These are phyloP conservation scores for Pleomassaria siparia DNA, from an alignment of 2,329 filamentous ascomycete species.

Conservation along the genomic window DNA sequence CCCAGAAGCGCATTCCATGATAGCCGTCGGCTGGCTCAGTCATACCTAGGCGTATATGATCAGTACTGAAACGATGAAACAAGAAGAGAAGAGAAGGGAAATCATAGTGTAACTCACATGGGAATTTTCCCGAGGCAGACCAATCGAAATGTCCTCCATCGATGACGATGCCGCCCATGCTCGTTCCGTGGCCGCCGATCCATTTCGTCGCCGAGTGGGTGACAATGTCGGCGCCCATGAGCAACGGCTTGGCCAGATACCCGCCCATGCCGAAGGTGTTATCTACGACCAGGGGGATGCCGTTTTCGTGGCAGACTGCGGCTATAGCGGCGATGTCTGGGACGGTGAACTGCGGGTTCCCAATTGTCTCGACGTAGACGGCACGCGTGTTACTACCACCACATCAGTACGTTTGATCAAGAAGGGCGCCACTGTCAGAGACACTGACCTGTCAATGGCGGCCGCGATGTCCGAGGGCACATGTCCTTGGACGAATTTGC, in stretches of 20 bases:
- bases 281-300: slow-evolving; percentile 26
- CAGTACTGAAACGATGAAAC: background rate
- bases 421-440: too few species aligned
- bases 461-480: slow-evolving; percentile 17
- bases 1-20: slow-evolving; percentile 28
- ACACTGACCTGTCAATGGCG: slow-evolving; percentile 22
- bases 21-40: slow-evolving; percentile 24
- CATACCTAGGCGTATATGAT: slow-evolving; percentile 11
- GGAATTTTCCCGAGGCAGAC: slow-evolving; percentile 22
- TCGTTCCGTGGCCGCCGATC: slow-evolving; percentile 34
- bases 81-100: background rate
- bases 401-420: too few species aligned
- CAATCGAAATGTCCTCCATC: slow-evolving; percentile 32
- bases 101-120: slow-evolving; percentile 8
- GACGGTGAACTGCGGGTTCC: slow-evolving; percentile 25
- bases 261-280: slow-evolving; percentile 32
- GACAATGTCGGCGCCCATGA: slow-evolving; percentile 28
- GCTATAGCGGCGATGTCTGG: slow-evolving; percentile 22
- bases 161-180: slow-evolving; percentile 29
- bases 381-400: slow-evolving; percentile 22
- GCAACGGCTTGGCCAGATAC: slow-evolving; percentile 21
- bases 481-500: slow-evolving; percentile 42
- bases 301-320: slow-evolving; percentile 19
- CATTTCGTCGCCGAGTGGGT: slow-evolving; percentile 31
- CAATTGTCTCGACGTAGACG: slow-evolving; percentile 27